Conservation (phyloP, 2,329 filamentous ascomycete genomes). For the Nemania sp. region DNA sequence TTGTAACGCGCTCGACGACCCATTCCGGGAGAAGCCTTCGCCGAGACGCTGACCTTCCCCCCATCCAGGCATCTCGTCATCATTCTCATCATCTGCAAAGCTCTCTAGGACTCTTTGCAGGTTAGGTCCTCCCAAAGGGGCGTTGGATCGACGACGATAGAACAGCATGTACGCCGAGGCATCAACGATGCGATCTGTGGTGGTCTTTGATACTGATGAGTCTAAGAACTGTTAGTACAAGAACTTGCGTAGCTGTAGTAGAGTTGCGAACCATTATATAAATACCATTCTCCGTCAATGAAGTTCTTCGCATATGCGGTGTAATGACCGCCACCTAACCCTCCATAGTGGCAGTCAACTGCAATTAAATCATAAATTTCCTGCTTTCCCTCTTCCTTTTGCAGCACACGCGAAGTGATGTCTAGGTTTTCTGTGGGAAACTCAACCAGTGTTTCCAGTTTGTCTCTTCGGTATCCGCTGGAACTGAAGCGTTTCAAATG, state of each 20-base stretch:
- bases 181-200: constrained; percentile 68
- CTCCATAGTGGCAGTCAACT: constrained; percentile 94
- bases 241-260: not conserved
- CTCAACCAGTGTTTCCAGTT: constrained; percentile 87
- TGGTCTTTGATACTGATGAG: constrained; percentile 67
- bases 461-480: constrained; percentile 79
- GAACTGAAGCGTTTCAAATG: constrained; percentile 96
- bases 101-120: constrained; percentile 72
- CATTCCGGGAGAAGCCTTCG: constrained; percentile 81
- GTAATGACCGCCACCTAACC: constrained; percentile 92
- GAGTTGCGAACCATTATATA: constrained; percentile 80
- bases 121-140: constrained; percentile 76
- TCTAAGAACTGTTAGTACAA: constrained; percentile 61
- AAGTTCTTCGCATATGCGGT: constrained; percentile 95
- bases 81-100: constrained; percentile 55
- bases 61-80: constrained; percentile 52
- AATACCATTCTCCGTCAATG: constrained; percentile 86
- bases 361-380: constrained; percentile 92
- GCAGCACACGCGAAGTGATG: constrained; percentile 75
- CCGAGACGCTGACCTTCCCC: constrained; percentile 88
- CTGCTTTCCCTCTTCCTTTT: constrained; percentile 78
- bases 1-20: constrained; percentile 86
- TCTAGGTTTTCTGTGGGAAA: constrained; percentile 90
- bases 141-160: constrained; percentile 81
- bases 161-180: constrained; percentile 88